Evolutionary conservation across 164 flowering plant species (phyloP).

Genomic region (Umbilicus rupestris): DNA sequence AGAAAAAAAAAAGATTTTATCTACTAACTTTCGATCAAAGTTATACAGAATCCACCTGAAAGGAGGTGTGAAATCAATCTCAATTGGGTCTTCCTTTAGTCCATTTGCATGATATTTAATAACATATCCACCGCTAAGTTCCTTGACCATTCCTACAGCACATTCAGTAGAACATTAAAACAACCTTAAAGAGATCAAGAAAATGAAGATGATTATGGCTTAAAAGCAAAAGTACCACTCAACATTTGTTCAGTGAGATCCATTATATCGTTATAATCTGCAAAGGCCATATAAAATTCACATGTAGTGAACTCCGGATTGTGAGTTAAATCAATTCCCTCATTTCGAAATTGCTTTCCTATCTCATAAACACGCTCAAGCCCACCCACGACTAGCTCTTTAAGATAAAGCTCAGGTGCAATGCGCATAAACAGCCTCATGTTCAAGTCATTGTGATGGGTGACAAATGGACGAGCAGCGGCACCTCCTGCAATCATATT

Average conservation of each 20-base stretch:
- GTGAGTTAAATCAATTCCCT: conserved; percentile 93
- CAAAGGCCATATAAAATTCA: conserved; percentile 94
- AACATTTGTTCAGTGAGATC: conserved; percentile 74
- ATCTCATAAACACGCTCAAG: conserved; percentile 92
- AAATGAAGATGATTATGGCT: neutral
- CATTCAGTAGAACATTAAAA: conserved; percentile 4
- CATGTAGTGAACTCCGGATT: conserved; percentile 96
- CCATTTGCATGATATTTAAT: conserved; percentile 85
- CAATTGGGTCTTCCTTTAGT: conserved; percentile 73
- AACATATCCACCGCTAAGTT: conserved; percentile 81
- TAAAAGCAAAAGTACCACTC: conserved; percentile 41
- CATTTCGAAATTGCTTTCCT: conserved; percentile 92
- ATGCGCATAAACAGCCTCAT: conserved; percentile 82
- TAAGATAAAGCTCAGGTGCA: conserved; percentile 93
- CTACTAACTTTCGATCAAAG: neutral
- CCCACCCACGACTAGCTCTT: conserved; percentile 88
- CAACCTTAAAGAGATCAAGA: neutral
- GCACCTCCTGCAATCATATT: conserved; percentile 99
- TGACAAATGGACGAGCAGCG: conserved; percentile 90
- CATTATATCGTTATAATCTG: conserved; percentile 93
- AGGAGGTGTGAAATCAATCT: conserved; percentile 96
- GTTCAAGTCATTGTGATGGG: conserved; percentile 82
- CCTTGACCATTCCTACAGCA: conserved; percentile 75
- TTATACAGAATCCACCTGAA: conserved; percentile 49
- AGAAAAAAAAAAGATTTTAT: neutral